A percentile compares a stretch with the other conserved stretches of the same genome.
phyloP scores from a whole-genome alignment of 169 alveolate genomes.

The Plasmodium berghei region DNA sequence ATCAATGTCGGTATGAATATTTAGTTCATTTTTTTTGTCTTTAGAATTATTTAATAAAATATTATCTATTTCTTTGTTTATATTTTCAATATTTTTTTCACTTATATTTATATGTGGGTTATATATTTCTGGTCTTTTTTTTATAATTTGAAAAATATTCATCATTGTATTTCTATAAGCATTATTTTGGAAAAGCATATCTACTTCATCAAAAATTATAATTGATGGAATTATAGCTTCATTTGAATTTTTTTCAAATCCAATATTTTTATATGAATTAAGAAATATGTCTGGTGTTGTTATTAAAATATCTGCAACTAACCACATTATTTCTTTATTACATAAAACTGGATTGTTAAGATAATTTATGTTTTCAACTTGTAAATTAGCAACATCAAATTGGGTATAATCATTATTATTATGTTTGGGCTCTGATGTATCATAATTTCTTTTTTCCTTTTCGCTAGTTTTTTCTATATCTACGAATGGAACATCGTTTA shows the following conservation, averaged over 20 bases:
- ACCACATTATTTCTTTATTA: constrained; percentile 79
- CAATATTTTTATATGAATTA: constrained; percentile 50
- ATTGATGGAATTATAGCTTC: constrained; percentile 78
- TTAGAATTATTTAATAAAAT: neutral
- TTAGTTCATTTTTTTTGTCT: neutral
- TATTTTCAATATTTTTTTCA: constrained; percentile 9
- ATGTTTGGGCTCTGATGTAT: neutral
- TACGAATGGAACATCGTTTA: constrained; percentile 73
- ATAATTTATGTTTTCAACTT: constrained; percentile 7
- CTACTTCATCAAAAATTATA: constrained; percentile 85
- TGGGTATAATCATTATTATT: neutral
- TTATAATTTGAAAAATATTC: constrained; percentile 79
- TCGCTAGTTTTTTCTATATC: neutral
- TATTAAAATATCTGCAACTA: constrained; percentile 80
- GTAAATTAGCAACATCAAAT: constrained; percentile 21
- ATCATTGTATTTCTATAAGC: constrained; percentile 83
- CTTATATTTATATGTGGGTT: constrained; percentile 79
- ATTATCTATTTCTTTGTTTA: constrained; percentile 23
- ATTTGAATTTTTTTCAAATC: neutral
- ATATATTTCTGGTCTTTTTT: constrained; percentile 81
- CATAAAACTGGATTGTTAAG: constrained; percentile 25
- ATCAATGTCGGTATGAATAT: too few species aligned
- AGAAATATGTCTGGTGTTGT: constrained; percentile 83
- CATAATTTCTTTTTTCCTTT: neutral
- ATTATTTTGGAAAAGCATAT: constrained; percentile 82